Evolutionary conservation across 495 filamentous ascomycete species (phyloP).

Genomic region (Neurospora sp.): DNA sequence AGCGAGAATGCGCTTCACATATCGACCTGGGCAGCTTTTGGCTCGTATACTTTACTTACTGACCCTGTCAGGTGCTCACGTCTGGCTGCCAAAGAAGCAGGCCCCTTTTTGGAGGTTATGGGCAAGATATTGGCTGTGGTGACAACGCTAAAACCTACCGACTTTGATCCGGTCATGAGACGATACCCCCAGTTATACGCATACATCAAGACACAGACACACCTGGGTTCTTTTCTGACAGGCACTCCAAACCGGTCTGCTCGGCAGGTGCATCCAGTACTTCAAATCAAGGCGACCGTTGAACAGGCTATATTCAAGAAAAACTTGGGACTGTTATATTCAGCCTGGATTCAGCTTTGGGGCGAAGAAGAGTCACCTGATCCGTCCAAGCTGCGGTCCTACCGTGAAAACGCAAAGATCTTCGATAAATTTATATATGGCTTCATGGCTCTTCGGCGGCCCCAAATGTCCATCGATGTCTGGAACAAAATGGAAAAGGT

Average conservation of each 20-base stretch:
- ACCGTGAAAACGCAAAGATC: conserved; percentile 19
- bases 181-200: background rate
- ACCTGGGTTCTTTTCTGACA: conserved; percentile 1
- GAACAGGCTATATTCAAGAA: conserved; percentile 10
- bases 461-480: conserved; percentile 41
- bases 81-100: conserved; percentile 8
- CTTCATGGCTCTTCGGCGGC: conserved; percentile 39
- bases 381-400: conserved; percentile 10
- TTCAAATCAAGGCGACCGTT: background rate
- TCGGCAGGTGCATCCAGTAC: background rate
- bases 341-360: conserved; percentile 24
- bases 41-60: conserved; percentile 32
- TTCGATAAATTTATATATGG: conserved; percentile 46
- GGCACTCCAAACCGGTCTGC: background rate
- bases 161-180: conserved; percentile 1
- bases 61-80: conserved; percentile 17
- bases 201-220: conserved; percentile 1
- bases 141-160: conserved; percentile 1
- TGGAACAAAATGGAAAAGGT: conserved; percentile 48
- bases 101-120: conserved; percentile 16
- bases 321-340: conserved; percentile 11
- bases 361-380: conserved; percentile 7
- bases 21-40: conserved; percentile 26
- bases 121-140: background rate
- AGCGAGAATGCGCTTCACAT: conserved; percentile 9